Percentiles rank a stretch among this genome's conserved stretches.
Evolutionary conservation across 495 filamentous ascomycete genomes (phyloP).

Genomic region (Parachaetomium inaequale): DNA sequence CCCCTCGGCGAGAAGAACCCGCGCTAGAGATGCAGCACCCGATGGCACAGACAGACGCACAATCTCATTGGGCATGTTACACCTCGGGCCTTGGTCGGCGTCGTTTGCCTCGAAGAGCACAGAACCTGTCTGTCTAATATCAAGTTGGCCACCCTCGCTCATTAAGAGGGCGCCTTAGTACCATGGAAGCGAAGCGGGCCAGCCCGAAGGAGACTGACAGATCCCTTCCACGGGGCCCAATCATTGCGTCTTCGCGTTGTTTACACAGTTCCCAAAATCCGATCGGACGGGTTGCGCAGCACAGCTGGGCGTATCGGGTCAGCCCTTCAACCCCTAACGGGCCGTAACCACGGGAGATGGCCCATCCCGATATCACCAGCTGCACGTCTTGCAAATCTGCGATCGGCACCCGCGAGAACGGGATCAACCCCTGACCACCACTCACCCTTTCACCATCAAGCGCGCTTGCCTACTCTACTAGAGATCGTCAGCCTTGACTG

Average conservation of each 20-base stretch:
- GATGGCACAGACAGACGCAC: constrained; percentile 5
- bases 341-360: neutral
- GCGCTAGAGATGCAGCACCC: constrained; percentile 6
- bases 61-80: constrained; percentile 1
- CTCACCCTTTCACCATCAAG: neutral
- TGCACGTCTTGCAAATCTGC: neutral
- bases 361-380: neutral
- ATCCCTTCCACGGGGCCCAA: neutral
- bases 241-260: neutral
- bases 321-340: neutral
- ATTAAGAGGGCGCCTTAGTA: too few species aligned
- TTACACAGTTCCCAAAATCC: neutral
- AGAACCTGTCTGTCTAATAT: too few species aligned
- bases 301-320: neutral
- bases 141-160: too few species aligned
- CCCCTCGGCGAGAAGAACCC: neutral
- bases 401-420: neutral
- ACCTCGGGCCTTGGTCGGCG: neutral
- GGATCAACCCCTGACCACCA: neutral
- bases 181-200: neutral
- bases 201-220: neutral
- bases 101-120: neutral
- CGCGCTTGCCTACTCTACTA: neutral
- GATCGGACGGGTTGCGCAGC: neutral
- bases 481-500: neutral